These are phyloP conservation scores for Xylaria nigripes DNA, from an alignment of 495 filamentous ascomycete genomes.

Conservation along the genomic window DNA sequence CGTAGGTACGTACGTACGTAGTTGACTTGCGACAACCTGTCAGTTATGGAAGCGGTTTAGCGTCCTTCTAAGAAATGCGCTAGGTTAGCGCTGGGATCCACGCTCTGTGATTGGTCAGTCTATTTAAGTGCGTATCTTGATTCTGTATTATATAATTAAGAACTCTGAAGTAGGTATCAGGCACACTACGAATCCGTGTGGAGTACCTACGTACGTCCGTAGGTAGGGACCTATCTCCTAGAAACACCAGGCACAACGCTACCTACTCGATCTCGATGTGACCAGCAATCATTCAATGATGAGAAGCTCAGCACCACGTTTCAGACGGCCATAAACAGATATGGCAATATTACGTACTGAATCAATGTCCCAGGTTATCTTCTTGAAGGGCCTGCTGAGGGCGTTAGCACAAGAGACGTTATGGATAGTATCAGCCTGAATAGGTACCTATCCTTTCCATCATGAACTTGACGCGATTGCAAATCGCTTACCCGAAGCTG, in stretches of 20 bases:
- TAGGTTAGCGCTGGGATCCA: not conserved
- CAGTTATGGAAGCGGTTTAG: not conserved
- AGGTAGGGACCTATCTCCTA: no score
- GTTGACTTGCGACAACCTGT: not conserved
- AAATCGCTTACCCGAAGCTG: constrained; percentile 28
- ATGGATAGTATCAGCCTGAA: constrained; percentile 29
- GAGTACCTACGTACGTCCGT: no score
- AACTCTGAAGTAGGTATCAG: not conserved
- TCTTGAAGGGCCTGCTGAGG: constrained; percentile 13
- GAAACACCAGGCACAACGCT: constrained; percentile 14
- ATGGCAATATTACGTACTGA: constrained; percentile 26
- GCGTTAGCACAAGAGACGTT: constrained; percentile 15
- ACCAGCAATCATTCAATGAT: constrained; percentile 15
- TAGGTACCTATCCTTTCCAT: constrained; percentile 36
- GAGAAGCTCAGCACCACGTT: constrained; percentile 12
- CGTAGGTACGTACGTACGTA: not conserved
- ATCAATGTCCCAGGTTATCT: constrained; percentile 29
- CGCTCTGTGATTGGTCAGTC: not conserved
- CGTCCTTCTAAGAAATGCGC: not conserved
- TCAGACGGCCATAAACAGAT: constrained; percentile 17
- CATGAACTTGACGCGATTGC: constrained; percentile 30
- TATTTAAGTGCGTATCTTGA: not conserved
- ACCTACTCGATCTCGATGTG: constrained; percentile 33
- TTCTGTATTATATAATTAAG: no score
- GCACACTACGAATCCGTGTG: no score